These are phyloP conservation scores for Desmodesmus armatus DNA, from an alignment of 139 green algal species.

Conservation along the genomic window DNA sequence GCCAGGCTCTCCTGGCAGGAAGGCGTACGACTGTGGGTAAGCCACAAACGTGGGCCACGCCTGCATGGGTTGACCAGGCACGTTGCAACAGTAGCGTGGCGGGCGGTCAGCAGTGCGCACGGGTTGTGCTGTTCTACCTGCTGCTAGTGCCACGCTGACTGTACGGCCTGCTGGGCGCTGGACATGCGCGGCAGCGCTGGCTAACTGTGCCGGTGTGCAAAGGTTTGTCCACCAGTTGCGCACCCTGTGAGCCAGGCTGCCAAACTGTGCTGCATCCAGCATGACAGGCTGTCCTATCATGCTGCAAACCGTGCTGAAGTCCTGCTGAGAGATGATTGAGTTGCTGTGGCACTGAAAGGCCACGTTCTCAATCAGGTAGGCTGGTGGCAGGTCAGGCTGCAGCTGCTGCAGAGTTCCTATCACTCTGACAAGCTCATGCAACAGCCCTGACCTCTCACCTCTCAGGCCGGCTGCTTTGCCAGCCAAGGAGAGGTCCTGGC, in stretches of 20 bases:
- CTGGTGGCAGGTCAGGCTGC: slow-evolving; percentile 3
- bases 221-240: background rate
- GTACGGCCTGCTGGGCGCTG: background rate
- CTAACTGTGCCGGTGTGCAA: background rate
- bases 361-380: background rate
- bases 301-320: too few species aligned
- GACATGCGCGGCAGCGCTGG: background rate
- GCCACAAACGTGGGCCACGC: slow-evolving; percentile 20
- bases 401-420: slow-evolving; percentile 9
- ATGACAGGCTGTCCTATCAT: background rate
- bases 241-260: background rate
- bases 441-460: background rate
- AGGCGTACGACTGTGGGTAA: background rate
- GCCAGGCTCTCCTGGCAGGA: background rate
- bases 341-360: background rate
- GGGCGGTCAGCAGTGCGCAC: background rate
- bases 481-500: slow-evolving; percentile 25
- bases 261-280: slow-evolving; percentile 10
- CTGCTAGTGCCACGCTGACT: background rate
- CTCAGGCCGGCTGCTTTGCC: slow-evolving; percentile 1
- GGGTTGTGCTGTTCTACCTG: background rate
- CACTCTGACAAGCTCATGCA: background rate
- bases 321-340: background rate
- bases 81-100: background rate
- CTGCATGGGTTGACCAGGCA: background rate